A percentile compares a stretch with the other conserved stretches of the same genome.
Conservation (phyloP, 129 eudicot genomes). For the Gnaphalium uliginosum region DNA sequence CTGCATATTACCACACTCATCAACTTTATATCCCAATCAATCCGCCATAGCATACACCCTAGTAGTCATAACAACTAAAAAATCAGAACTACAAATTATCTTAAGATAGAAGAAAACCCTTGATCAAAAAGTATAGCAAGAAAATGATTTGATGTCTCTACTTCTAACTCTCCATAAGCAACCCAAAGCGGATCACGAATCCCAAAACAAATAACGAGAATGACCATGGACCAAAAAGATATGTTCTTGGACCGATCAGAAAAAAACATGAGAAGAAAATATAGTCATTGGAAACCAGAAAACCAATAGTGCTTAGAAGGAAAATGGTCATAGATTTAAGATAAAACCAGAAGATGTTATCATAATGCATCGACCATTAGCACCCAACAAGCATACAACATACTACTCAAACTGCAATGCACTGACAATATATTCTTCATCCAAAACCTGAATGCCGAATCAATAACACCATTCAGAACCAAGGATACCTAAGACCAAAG, state of each 20-base stretch:
- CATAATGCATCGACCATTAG: background rate
- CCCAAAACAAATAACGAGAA: background rate
- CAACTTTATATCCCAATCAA: too few species aligned
- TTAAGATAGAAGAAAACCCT: background rate
- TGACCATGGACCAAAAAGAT: background rate
- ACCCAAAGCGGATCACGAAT: background rate
- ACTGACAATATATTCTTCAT: background rate
- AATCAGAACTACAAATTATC: too few species aligned
- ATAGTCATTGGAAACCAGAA: background rate
- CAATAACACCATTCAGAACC: background rate
- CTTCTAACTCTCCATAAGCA: background rate
- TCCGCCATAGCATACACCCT: too few species aligned
- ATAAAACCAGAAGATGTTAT: background rate
- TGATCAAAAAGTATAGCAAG: background rate
- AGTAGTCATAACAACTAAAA: too few species aligned
- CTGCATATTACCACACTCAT: too few species aligned
- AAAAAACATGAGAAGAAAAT: slow-evolving; percentile 1
- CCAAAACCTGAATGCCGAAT: background rate
- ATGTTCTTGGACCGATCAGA: background rate
- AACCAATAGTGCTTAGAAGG: background rate
- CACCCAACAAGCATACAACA: background rate
- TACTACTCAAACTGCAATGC: background rate
- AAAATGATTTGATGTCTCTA: background rate
- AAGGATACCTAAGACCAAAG: background rate
- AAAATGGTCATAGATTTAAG: background rate